Conservation (phyloP, 768 basidiomycete species). For the Mycena metata region DNA sequence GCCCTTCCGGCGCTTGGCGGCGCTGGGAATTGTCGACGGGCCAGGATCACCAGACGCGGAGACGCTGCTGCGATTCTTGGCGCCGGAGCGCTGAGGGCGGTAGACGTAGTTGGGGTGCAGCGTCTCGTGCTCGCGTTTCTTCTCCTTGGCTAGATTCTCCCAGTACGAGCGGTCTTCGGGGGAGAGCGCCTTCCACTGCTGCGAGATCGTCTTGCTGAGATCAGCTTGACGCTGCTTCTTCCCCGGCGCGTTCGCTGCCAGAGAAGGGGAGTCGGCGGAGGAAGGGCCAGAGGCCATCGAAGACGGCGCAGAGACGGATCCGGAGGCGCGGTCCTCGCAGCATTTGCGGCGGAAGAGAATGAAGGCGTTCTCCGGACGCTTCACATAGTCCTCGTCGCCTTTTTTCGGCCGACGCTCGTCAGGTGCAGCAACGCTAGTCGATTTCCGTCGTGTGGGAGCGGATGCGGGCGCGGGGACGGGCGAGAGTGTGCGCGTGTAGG, state of each 20-base stretch:
- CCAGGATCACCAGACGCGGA: conserved; percentile 1
- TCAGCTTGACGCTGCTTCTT: conserved; percentile 86
- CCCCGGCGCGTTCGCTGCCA: conserved; percentile 25
- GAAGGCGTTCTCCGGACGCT: conserved; percentile 78
- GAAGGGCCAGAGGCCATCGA: conserved; percentile 13
- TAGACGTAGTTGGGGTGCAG: conserved; percentile 85
- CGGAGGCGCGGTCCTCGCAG: conserved; percentile 71
- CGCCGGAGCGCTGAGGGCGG: conserved; percentile 70
- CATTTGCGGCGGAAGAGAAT: conserved; percentile 87
- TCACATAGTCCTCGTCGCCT: conserved; percentile 88
- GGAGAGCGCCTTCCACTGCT: conserved; percentile 81
- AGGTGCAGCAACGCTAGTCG: conserved; percentile 1
- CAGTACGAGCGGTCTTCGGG: conserved; percentile 78
- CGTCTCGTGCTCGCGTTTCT: conserved; percentile 83
- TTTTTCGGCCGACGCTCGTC: conserved; percentile 71
- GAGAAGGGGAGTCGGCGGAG: conserved; percentile 24
- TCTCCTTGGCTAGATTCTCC: conserved; percentile 83
- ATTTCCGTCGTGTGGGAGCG: conserved; percentile 17
- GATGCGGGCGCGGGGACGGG: conserved; percentile 14
- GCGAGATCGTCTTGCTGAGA: conserved; percentile 85
- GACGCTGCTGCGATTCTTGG: conserved; percentile 53
- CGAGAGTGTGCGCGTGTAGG: conserved; percentile 33
- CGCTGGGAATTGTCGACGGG: neutral
- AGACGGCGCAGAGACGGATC: conserved; percentile 28
- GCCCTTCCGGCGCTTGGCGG: conserved; percentile 10